Base-by-base conservation (phyloP, 176 grass and related monocot genomes). In the Bonia amplexicaulis region DNA sequence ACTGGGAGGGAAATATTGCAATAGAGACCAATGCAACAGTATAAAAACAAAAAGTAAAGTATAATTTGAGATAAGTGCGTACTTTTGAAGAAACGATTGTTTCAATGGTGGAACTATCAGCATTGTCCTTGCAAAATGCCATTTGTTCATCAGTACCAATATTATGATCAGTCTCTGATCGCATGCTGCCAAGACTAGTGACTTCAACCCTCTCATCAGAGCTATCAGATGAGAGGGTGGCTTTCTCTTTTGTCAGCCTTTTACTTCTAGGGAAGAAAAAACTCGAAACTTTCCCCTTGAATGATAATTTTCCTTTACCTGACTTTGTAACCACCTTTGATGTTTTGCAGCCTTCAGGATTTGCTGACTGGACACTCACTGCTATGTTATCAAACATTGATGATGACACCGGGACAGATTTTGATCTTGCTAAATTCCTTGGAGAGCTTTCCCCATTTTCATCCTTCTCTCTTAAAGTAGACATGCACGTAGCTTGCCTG, bases 201-300 rank as follows among this genome's bases (percentile, higher is more conserved):
- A 67, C 44, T 62, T 68, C 66, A 62, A 81, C 19, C 6, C 47
- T 86, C 54, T 79, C 80, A 25, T 70, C 39, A 57, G 57, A 77
- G n/a, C 51, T 71, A 85, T 76, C 80, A 82, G 69, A 84, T 44
- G 88, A 81, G 62, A 79, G 46, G 74, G 15, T 68, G 44, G 65
- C 54, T 87, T 92, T 91, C 69, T 92, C 90, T 92, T 91, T 87
- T 77, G 78, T 58, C 15, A 65, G 47, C 20, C 57, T 98, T 80
- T 90, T 98, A 85, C 64, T 90, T 78, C 72, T 94, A 55, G 80
- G 77, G 74, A 96, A 96, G 88, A 99, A 96, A 89, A 98, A 92
- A 76, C 62, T 95, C 13, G 95, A 98, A 74, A 98, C 87, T 85
- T 80, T 98, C 66, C 88, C 93, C 74, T 81, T 94, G 73, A 99